Conservation (phyloP, 306 rosid genomes). For the Pyrus pyrifolia region DNA sequence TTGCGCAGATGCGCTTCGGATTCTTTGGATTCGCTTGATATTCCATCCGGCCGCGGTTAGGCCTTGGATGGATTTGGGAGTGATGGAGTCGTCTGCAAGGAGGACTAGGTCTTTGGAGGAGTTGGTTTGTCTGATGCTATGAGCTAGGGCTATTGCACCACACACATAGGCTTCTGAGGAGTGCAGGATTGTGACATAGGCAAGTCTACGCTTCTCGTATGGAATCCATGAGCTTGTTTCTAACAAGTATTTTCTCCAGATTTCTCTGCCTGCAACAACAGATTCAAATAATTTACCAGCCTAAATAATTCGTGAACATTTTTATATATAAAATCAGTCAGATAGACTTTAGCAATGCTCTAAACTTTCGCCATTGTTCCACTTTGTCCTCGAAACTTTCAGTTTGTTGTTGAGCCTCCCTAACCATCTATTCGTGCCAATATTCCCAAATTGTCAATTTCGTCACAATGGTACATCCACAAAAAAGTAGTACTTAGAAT, state of each 20-base stretch:
- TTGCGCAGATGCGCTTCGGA: conserved; percentile 45
- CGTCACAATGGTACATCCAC: too few species aligned
- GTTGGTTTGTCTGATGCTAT: conserved; percentile 50
- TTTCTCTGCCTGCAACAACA: conserved; percentile 14
- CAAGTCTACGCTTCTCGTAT: conserved; percentile 12
- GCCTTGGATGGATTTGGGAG: conserved; percentile 28
- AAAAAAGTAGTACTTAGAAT: too few species aligned
- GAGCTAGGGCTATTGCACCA: conserved; percentile 85
- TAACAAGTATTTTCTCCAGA: conserved; percentile 27
- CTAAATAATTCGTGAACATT: background rate
- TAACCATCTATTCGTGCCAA: too few species aligned
- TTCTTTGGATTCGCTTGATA: conserved; percentile 40
- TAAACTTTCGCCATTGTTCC: too few species aligned
- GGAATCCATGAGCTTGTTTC: background rate
- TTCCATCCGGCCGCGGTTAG: conserved; percentile 67
- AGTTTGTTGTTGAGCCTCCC: too few species aligned
- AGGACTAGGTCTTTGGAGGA: conserved; percentile 55
- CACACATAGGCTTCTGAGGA: conserved; percentile 81
- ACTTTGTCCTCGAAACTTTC: too few species aligned
- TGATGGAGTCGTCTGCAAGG: conserved; percentile 56
- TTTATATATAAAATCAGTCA: accelerated
- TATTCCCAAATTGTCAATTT: too few species aligned
- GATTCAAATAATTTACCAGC: background rate
- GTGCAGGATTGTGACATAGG: conserved; percentile 72
- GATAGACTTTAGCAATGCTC: too few species aligned